Evolutionary conservation across 257 asterid genomes (phyloP), one percentile per base, ranked within the genome.

Genomic region (Ballota nigra): DNA sequence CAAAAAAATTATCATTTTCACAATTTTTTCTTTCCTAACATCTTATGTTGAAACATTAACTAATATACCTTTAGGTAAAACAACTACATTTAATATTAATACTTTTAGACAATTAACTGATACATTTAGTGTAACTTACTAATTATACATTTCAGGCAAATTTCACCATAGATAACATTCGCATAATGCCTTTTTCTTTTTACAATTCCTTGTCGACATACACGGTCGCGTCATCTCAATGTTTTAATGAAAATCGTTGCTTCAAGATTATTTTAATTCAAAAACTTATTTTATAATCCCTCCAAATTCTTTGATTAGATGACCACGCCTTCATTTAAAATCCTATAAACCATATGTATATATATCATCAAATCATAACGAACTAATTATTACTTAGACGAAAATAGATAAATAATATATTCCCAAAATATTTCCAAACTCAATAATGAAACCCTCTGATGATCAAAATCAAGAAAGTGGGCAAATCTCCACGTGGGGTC

Each of bases 401-500:
- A 45, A 15, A 45, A 45, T 45, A 45, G 11, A 45, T 15, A 13
- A 13, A 12, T 43, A 13, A 43, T 45, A n/a, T n/a, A n/a, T n/a
- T 45, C 11, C 53, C 52, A 45, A 45, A 45, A 43, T 12, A 40
- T 40, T 40, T 43, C 51, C 59, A 18, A 53, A 19, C 20, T 11
- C 16, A 56, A 19, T 11, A 56, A 19, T 26, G 13, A 56, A 26
- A 4, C 16, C 34, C 34, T 24, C 34, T 6, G 13, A 15, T 4
- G 41, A 56, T n/a, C 23, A 29, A 15, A 59, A 59, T n/a, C 43
- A 59, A 59, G 45, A 29, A 59, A 59, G 41, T 59, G 0, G 22
- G 43, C 43, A 29, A 2, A n/a, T 29, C 66, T 59, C 66, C 1
- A 59, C 66, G 13, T 59, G 66, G 80, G 51, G 63, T 19, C 83